These are phyloP conservation scores for Globisporangium recalcitrans DNA, from an alignment of 352 stramenopile genomes.

Conservation along the genomic window DNA sequence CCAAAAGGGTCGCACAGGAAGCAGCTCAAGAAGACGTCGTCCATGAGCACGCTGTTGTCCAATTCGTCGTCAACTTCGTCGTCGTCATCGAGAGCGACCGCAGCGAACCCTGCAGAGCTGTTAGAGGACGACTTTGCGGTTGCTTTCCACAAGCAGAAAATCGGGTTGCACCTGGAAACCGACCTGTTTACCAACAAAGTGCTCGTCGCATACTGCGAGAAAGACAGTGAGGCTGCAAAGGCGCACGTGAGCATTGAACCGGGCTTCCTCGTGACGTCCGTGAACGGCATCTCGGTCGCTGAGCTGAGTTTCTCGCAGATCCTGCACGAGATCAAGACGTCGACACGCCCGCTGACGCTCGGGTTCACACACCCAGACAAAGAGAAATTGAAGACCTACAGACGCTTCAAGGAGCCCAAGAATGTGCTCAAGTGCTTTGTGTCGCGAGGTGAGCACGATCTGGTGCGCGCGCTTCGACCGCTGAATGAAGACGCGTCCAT, in stretches of 20 bases:
- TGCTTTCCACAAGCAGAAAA: constrained; percentile 52
- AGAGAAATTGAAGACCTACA: constrained; percentile 23
- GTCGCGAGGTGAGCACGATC: constrained; percentile 36
- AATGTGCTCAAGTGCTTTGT: constrained; percentile 52
- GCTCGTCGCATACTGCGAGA: constrained; percentile 56
- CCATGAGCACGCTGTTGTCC: constrained; percentile 22
- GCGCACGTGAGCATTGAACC: constrained; percentile 34
- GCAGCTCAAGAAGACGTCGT: constrained; percentile 26
- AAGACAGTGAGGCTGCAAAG: constrained; percentile 48
- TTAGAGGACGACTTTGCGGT: constrained; percentile 49
- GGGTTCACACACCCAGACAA: constrained; percentile 45
- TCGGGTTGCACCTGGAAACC: constrained; percentile 65
- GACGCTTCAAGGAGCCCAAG: constrained; percentile 40
- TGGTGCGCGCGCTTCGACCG: constrained; percentile 38
- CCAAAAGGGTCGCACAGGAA: constrained; percentile 3
- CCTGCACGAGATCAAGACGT: constrained; percentile 41
- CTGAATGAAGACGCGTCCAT: constrained; percentile 40
- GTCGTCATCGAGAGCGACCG: constrained; percentile 5
- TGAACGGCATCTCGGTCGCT: constrained; percentile 46
- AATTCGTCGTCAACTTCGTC: constrained; percentile 1
- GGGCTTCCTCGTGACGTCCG: constrained; percentile 56
- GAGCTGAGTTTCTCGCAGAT: constrained; percentile 45
- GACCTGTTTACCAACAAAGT: constrained; percentile 56
- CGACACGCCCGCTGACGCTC: constrained; percentile 42
- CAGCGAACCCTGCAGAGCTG: neutral